Evolutionary conservation across 139 green algal genomes (phyloP), one percentile per base, ranked within the genome.

Genomic region (Chlorella sp.): DNA sequence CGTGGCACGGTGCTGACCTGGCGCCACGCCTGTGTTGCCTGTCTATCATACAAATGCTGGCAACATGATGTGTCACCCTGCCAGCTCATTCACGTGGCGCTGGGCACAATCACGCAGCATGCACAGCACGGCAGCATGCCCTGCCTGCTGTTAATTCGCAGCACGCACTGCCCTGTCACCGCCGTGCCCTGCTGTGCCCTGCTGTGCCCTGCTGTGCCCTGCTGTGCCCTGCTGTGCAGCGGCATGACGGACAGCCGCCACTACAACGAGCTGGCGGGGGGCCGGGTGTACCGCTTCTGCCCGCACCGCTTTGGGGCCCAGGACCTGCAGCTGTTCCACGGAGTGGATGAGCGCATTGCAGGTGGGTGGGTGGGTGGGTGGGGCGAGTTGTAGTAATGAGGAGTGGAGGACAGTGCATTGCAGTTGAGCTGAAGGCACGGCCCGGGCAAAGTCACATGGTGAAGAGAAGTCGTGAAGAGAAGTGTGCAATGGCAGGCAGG

Each of bases 301-400:
- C 66, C 84, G 36, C 84, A 81, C 86, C 76, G 36, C 12, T 61
- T 66, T 26, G 60, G 36, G 28, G 22, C 24, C 26, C 22, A 22
- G 15, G 94, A 96, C 84, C 37, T 96, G 30, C 71, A 34, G 2
- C 91, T 89, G 32, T 87, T 97, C 0, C 96, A 97, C 90, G 90
- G 91, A 73, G 93, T 93, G 36, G 91, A 97, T 88, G 96, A 97
- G 83, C 91, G 96, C 21, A 83, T 97, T 22, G 34, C 83, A 37
- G 83, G 36, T 21, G 36, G 61, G 30, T 73, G 21, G 21, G 28
- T 77, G 69, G 28, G 69, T 2, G 48, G 48, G 48, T 57, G 48
- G 48, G 48, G 48, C 48, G 9, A 9, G 48, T n/a, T n/a, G 48
- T 9, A 57, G 48, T 5, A 9, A 5, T 16, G 48, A 9, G 48